Percentiles rank a stretch among this genome's conserved stretches.
Evolutionary conservation across 106 monocot genomes (phyloP).

Genomic region (Ottelia alismoides): DNA sequence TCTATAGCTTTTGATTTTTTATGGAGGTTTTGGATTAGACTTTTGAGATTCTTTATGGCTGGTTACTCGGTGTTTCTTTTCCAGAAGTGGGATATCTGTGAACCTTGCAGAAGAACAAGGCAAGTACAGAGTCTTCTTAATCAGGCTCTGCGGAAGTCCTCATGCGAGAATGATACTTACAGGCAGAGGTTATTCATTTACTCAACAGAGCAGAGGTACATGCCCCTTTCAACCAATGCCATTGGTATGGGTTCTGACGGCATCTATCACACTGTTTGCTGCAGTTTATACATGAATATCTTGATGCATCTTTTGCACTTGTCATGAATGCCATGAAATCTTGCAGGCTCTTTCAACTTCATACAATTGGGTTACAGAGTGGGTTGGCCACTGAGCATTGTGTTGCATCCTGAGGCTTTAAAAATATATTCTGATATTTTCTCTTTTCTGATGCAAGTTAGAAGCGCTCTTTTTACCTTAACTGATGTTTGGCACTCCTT

Average conservation of each 20-base stretch:
- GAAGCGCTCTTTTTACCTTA: slow-evolving; percentile 8
- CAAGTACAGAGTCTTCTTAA: slow-evolving; percentile 75
- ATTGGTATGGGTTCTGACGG: neutral
- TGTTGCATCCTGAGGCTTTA: slow-evolving; percentile 58
- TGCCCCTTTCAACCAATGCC: neutral
- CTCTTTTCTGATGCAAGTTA: slow-evolving; percentile 68
- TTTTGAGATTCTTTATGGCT: no score
- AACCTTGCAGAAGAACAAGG: slow-evolving; percentile 29
- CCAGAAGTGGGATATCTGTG: slow-evolving; percentile 56
- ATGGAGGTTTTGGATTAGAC: no score
- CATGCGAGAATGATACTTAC: slow-evolving; percentile 71
- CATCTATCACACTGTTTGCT: no score
- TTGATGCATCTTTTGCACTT: no score
- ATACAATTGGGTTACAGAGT: slow-evolving; percentile 68
- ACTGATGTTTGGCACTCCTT: neutral
- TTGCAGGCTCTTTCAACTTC: slow-evolving; percentile 54
- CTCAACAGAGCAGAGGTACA: slow-evolving; percentile 10
- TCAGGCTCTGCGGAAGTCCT: slow-evolving; percentile 73
- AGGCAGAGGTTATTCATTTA: slow-evolving; percentile 63
- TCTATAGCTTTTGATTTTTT: neutral
- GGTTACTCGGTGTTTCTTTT: no score
- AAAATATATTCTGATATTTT: slow-evolving; percentile 75
- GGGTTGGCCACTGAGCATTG: slow-evolving; percentile 81
- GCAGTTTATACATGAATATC: no score
- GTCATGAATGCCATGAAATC: no score